A percentile compares a stretch with the other conserved stretches of the same genome.
Conservation (phyloP, 2,329 filamentous ascomycete species). For the Claviceps arundinis region DNA sequence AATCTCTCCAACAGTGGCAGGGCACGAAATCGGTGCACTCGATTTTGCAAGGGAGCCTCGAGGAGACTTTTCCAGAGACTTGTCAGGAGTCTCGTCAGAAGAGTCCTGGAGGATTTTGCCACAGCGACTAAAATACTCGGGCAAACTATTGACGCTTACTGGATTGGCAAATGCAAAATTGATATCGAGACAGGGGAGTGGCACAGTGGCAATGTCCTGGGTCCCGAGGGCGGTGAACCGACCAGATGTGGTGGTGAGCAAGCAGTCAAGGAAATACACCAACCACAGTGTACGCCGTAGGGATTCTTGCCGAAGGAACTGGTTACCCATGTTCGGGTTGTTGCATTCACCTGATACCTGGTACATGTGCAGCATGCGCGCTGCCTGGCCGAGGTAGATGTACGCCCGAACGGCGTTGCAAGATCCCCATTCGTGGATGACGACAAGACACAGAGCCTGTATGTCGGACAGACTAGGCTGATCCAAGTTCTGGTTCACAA, state of each 20-base stretch:
- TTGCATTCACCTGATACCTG: slow-evolving; percentile 44
- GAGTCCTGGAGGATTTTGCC: too few relatives aligned
- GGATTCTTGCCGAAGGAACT: slow-evolving; percentile 47
- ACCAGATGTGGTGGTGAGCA: slow-evolving; percentile 47
- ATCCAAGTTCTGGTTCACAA: slow-evolving; percentile 45
- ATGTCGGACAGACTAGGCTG: slow-evolving; percentile 47
- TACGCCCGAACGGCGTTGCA: slow-evolving; percentile 49
- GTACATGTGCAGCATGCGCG: slow-evolving; percentile 53
- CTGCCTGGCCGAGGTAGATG: slow-evolving; percentile 48
- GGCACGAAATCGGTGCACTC: slow-evolving; percentile 21
- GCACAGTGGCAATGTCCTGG: slow-evolving; percentile 40
- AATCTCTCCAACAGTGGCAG: slow-evolving; percentile 34
- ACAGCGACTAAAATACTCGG: slow-evolving; percentile 22
- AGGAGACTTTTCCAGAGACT: too few relatives aligned
- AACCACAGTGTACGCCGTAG: slow-evolving; percentile 49
- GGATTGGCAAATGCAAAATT: slow-evolving; percentile 50
- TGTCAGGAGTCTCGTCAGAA: too few relatives aligned
- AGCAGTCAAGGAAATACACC: slow-evolving; percentile 49
- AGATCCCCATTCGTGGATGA: slow-evolving; percentile 51
- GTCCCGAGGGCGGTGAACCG: slow-evolving; percentile 42
- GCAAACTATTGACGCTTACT: slow-evolving; percentile 43
- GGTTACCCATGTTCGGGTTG: slow-evolving; percentile 36
- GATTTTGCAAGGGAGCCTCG: too few relatives aligned
- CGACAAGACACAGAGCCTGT: slow-evolving; percentile 45
- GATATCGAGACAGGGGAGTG: slow-evolving; percentile 46